Evolutionary conservation across 1,284 basidiomycete genomes (phyloP), one percentile per base, ranked within the genome.

Genomic region (Stereum hirsutum): DNA sequence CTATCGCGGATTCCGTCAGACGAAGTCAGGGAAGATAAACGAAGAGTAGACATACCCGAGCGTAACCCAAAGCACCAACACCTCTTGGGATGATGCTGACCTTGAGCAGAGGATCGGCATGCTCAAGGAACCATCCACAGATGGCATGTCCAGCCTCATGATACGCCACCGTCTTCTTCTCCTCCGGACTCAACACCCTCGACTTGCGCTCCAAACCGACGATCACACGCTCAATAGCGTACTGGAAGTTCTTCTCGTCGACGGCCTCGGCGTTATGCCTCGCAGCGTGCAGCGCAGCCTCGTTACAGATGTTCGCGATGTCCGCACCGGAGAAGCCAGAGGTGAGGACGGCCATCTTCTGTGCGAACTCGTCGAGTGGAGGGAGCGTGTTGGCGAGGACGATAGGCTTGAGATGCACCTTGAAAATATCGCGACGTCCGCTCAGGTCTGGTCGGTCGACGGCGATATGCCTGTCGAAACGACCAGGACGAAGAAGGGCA

Each of bases 91-190:
- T 98, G 63, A 99, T 99, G 59, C 92, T 97, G 44, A 99, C 95
- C 69, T 98, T 98, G 52, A 98, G 78, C 41, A 99, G 65, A 30
- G 96, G 96, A 63, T 98, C 93, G 43, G 95, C 95, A 54, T 95
- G 89, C 67, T 98, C 92, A 52, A 98, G 65, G 75, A 91, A 98
- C 95, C 96, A 99, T 15, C 95, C 95, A 57, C 91, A 95, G 39
- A 99, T 85, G 20, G 96, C 95, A 64, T 99, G 95, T 1, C 95
- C 96, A 26, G 96, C 96, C 72, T 99, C 96, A 62, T 99, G 96
- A 63, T 99, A 98, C 2, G 96, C 96, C 26, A 99, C 95, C 0
- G 90, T 98, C 69, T 84, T 94, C 82, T 99, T 99, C 75, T 99
- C 96, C 53, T 97, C 90, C 31, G 85, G 78, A 55, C 88, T 93